These are phyloP conservation scores for Populus deltoides DNA, from an alignment of 345 rosid species.

Conservation along the genomic window DNA sequence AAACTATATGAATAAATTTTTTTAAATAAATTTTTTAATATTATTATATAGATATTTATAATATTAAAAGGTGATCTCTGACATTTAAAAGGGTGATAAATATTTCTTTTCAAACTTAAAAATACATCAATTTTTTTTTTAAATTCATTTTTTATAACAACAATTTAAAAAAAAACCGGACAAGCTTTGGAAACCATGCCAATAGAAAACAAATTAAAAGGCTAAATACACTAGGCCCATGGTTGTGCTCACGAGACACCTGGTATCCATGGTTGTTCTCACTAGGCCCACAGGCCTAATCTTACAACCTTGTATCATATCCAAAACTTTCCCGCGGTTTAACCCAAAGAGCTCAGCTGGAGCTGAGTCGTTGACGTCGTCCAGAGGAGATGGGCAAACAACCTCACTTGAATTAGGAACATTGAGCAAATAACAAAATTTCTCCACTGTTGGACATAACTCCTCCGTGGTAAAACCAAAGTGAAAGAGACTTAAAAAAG, in stretches of 20 bases:
- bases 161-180: no score
- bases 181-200: no score
- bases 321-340: neutral
- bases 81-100: no score
- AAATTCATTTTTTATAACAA: no score
- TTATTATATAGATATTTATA: no score
- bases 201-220: no score
- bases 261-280: neutral
- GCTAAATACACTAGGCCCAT: neutral
- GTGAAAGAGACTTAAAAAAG: no score
- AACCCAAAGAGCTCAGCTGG: neutral
- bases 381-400: neutral
- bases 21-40: no score
- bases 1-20: no score
- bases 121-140: no score
- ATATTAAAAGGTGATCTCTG: no score
- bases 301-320: neutral
- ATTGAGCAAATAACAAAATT: neutral
- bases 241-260: neutral
- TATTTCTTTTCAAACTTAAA: no score
- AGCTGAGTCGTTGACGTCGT: neutral
- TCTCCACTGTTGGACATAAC: neutral
- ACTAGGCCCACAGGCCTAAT: neutral
- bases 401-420: neutral
- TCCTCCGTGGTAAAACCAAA: neutral